Base-by-base conservation (phyloP, 345 rosid genomes). In the Rhodomyrtus tomentosa region DNA sequence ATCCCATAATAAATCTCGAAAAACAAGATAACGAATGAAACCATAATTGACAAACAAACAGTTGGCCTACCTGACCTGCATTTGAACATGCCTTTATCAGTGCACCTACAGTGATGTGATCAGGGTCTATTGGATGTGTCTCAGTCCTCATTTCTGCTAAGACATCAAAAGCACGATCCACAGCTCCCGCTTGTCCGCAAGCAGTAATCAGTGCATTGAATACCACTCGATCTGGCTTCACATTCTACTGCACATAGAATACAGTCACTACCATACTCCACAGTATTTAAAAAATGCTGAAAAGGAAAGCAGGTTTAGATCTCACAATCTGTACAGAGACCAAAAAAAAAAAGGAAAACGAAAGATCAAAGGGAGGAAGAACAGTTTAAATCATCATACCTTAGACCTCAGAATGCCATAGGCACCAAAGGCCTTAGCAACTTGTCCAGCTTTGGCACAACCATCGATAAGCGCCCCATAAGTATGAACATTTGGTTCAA, bases 361-460 rank as follows among this genome's bases (percentile, higher is more conserved):
- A 50, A 79, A 36, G 42, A 25, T 49, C 20, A 81, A 81, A 6
- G 18, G 49, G n/a, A 62, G 24, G 49, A 45, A 18, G 24, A 73
- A 82, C 79, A 27, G 18, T 25, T 32, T 32, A 81, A 55, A 73
- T 68, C 45, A 68, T 76, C 86, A 81, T 90, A 96, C 99, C 98
- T 96, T 96, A 82, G 98, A 94, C 92, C 99, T 95, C 94, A 96
- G 85, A 89, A 96, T 93, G 25, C 99, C 99, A 87, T 96, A 96
- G 81, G 99, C 98, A 89, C 99, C 99, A 93, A 96, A 96, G 76
- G 99, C 98, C 90, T 96, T 96, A 49, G 98, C 97, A 81, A 96
- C 92, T 91, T 96, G 98, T 82, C 99, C 99, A 55, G 93, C 97
- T 90, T 90, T 93, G 53, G 93, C 99, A 91, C 99, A 96, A 62